Conservation (phyloP, 345 rosid species). For the Ceriops tagal region DNA sequence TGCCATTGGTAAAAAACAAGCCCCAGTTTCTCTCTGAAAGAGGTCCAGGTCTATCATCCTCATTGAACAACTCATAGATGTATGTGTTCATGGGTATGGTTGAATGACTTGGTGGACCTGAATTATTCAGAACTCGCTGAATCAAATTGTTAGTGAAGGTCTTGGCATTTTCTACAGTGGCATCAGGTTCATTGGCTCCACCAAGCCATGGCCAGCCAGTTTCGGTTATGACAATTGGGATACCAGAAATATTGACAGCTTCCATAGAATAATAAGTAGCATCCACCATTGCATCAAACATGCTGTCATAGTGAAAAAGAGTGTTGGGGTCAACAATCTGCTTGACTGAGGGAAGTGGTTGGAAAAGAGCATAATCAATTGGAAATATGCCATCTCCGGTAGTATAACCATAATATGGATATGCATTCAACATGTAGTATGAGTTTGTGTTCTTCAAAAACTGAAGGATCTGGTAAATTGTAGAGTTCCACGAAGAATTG, state of each 20-base stretch:
- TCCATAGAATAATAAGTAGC: conserved; percentile 90
- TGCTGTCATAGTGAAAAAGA: conserved; percentile 77
- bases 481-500: conserved; percentile 70
- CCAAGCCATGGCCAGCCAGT: conserved; percentile 99
- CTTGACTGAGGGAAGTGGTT: conserved; percentile 63
- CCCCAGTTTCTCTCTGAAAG: conserved; percentile 91
- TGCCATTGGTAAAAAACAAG: conserved; percentile 64
- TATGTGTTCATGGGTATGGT: conserved; percentile 63
- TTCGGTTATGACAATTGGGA: conserved; percentile 79
- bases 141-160: conserved; percentile 72
- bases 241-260: conserved; percentile 59
- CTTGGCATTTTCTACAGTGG: conserved; percentile 66
- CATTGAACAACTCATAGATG: conserved; percentile 86
- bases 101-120: conserved; percentile 90
- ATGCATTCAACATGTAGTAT: conserved; percentile 84
- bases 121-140: conserved; percentile 61
- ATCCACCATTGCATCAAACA: conserved; percentile 99
- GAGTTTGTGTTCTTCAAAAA: conserved; percentile 85
- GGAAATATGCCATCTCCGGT: conserved; percentile 86
- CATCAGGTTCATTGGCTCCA: conserved; percentile 71
- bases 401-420: conserved; percentile 89
- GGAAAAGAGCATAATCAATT: conserved; percentile 79
- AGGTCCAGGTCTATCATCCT: conserved; percentile 74
- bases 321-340: conserved; percentile 99
- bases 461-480: conserved; percentile 79